phyloP scores from a whole-genome alignment of 495 filamentous ascomycete genomes.

The Talaromyces trachyspermus region DNA sequence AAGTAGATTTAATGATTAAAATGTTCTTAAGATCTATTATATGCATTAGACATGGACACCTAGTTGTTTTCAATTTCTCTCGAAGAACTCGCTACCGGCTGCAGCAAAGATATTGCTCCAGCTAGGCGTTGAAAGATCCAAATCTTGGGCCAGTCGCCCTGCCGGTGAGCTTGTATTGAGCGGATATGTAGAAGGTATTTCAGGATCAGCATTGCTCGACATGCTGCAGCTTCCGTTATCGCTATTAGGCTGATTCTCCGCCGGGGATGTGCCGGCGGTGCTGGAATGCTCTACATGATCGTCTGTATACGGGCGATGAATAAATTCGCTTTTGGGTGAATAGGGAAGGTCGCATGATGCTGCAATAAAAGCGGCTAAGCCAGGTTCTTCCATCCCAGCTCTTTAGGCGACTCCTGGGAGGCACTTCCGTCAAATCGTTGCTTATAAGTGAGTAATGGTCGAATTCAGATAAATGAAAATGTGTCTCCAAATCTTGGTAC shows the following conservation, averaged over 20 bases:
- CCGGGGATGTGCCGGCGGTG: neutral
- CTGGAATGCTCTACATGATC: conserved; percentile 1
- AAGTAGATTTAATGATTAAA: neutral
- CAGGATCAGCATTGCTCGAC: neutral
- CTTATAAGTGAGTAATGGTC: neutral
- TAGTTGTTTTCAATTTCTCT: neutral
- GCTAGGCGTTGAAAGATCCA: conserved; percentile 1
- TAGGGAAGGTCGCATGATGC: conserved; percentile 1
- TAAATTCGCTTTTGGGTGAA: conserved; percentile 2
- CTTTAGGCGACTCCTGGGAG: neutral
- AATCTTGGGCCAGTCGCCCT: neutral
- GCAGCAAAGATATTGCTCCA: neutral
- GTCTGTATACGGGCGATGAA: conserved; percentile 1
- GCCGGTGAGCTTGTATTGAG: neutral
- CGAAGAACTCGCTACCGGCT: neutral
- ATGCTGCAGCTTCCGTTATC: neutral
- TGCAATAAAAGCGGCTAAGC: neutral
- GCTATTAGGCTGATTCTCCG: neutral
- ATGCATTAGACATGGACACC: neutral
- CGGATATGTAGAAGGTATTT: neutral
- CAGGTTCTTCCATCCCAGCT: neutral
- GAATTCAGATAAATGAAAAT: conserved; percentile 2
- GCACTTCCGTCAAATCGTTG: neutral
- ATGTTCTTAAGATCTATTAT: neutral
- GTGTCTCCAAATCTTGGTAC: conserved; percentile 2